phyloP scores from a whole-genome alignment of 176 grass and related monocot genomes.

The Elaeis guineensis region DNA sequence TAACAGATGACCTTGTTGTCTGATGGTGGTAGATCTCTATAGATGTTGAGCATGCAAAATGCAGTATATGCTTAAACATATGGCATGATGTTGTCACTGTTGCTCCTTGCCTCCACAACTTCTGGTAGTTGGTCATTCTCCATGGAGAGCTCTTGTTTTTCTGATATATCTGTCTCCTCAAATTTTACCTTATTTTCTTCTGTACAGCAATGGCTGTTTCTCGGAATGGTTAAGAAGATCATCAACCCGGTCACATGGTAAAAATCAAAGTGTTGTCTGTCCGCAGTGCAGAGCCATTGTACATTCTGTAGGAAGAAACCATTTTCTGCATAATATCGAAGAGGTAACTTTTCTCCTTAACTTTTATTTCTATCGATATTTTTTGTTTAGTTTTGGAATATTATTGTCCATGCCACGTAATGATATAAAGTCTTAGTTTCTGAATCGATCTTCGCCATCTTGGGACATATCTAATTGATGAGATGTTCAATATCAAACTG shows the following conservation, averaged over 20 bases:
- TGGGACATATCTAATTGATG: no score
- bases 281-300: constrained; percentile 77
- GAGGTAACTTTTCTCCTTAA: constrained; percentile 22
- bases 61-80: constrained; percentile 95
- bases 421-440: no score
- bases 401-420: no score
- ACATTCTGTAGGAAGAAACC: constrained; percentile 93
- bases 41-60: constrained; percentile 92
- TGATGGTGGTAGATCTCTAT: constrained; percentile 51
- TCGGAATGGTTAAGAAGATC: constrained; percentile 94
- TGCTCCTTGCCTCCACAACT: constrained; percentile 91
- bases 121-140: constrained; percentile 56
- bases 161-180: not conserved
- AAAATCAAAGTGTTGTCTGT: constrained; percentile 48
- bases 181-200: constrained; percentile 13
- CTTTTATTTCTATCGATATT: not conserved
- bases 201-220: constrained; percentile 90
- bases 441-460: no score
- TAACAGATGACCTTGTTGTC: not conserved
- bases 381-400: not conserved
- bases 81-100: constrained; percentile 99
- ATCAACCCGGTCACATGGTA: constrained; percentile 43
- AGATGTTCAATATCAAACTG: no score
- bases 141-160: no score
- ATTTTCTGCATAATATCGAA: constrained; percentile 94